Conservation (phyloP, 148 eudicot genomes). For the Spergularia bocconei region DNA sequence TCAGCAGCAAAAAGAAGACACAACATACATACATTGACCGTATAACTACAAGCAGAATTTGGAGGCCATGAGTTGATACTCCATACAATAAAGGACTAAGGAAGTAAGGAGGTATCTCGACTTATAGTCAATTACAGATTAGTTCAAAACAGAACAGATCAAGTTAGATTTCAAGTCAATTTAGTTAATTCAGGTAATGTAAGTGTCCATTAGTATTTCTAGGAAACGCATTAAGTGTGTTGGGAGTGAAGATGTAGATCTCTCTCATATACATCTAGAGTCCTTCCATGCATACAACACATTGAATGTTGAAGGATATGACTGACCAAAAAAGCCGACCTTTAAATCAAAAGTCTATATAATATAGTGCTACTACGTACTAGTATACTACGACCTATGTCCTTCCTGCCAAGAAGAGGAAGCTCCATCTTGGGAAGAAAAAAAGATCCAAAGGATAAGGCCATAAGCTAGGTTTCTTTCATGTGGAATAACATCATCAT, state of each 20-base stretch:
- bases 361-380: too few relatives aligned
- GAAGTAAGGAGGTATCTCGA: too few relatives aligned
- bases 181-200: too few relatives aligned
- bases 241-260: conserved; percentile 12
- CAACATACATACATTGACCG: background rate
- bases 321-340: background rate
- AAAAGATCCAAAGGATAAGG: conserved; percentile 16
- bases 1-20: conserved; percentile 10
- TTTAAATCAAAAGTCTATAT: too few relatives aligned
- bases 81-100: too few relatives aligned
- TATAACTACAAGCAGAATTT: too few relatives aligned
- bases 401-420: background rate
- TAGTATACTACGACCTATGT: too few relatives aligned
- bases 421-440: background rate
- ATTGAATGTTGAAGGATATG: background rate
- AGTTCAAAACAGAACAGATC: too few relatives aligned
- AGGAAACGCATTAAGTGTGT: background rate
- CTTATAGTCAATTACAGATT: too few relatives aligned
- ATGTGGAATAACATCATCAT: background rate
- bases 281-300: background rate
- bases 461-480: background rate
- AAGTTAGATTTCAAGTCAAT: too few relatives aligned
- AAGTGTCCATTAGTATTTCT: too few relatives aligned
- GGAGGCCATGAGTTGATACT: too few relatives aligned
- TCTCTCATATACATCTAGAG: background rate